A percentile compares a stretch with the other conserved stretches of the same genome.
phyloP scores from a whole-genome alignment of 2,329 filamentous ascomycete genomes.

The Apiospora kogelbergensis region DNA sequence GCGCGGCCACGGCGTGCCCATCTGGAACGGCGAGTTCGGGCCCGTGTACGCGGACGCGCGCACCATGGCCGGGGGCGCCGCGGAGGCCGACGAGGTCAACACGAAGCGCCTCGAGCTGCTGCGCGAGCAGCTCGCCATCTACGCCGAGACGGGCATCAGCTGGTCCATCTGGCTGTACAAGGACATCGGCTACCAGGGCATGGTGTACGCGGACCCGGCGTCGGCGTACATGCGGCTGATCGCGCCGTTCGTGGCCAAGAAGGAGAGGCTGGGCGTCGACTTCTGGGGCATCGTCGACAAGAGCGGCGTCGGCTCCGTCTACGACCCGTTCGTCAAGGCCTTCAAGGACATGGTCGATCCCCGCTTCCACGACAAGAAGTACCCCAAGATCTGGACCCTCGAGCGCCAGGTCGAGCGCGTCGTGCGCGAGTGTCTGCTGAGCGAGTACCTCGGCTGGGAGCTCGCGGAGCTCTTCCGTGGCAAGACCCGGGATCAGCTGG shows the following conservation, averaged over 20 bases:
- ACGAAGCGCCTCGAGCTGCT: slow-evolving; percentile 41
- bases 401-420: slow-evolving; percentile 49
- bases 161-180: slow-evolving; percentile 65
- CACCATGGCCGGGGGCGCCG: slow-evolving; percentile 35
- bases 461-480: slow-evolving; percentile 47
- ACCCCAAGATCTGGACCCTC: slow-evolving; percentile 49
- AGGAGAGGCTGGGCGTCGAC: slow-evolving; percentile 28
- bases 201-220: slow-evolving; percentile 48
- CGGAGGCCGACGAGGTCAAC: slow-evolving; percentile 25
- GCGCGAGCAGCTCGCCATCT: slow-evolving; percentile 40
- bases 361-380: slow-evolving; percentile 9
- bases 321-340: not conserved
- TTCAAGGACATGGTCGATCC: slow-evolving; percentile 19
- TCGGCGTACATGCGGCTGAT: slow-evolving; percentile 52
- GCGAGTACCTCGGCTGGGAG: slow-evolving; percentile 44
- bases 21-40: slow-evolving; percentile 54
- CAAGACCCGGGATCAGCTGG: slow-evolving; percentile 20
- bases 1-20: slow-evolving; percentile 38
- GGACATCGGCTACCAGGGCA: slow-evolving; percentile 56
- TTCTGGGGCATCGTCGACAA: not conserved
- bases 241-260: slow-evolving; percentile 54
- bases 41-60: slow-evolving; percentile 45
- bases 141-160: slow-evolving; percentile 37
- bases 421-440: slow-evolving; percentile 44
- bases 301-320: too few species aligned